Evolutionary conservation across 2,329 filamentous ascomycete genomes (phyloP), one percentile per base, ranked within the genome.

Genomic region (Arthrobotrys sphaeroides): DNA sequence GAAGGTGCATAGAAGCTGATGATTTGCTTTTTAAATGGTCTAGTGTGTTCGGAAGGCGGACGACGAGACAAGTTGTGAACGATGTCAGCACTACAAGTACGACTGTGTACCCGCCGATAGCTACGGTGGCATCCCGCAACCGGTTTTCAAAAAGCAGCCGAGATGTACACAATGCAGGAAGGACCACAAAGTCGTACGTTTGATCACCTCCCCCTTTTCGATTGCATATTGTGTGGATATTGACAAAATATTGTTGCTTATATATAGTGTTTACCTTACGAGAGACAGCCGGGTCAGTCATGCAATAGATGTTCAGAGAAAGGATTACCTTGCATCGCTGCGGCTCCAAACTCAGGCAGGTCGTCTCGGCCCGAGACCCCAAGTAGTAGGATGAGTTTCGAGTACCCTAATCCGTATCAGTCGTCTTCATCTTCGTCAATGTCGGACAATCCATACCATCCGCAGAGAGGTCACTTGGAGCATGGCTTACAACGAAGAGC

Each of bases 141-240:
- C 72, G 13, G 64, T 75, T 9, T 75, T 75, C 57, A 75, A 75
- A 33, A 75, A 75, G 33, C 72, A 75, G 9, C 72, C 72, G 42
- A 47, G 72, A 45, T 75, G 72, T 45, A 75, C 72, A 10, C 72
- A 75, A 40, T 75, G 72, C 22, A 61, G 72, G 33, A 75, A 75
- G 36, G 72, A 75, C 24, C 72, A 75, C 24, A 75, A 75, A 69
- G 72, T 75, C n/a, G 72, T 75, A 75, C 28, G 72, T 57, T 55
- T 20, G 22, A 40, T 26, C n/a, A 45, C 55, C 24, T 40, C 31
- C 3, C 2, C 31, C 51, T 51, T 33, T 28, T 13, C 2, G 18
- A 38, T 24, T 18, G 16, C 9, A n/a, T 10, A 53, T n/a, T n/a
- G 9, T 18, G 5, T 20, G 20, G 10, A 16, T 42, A 16, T 45